These are phyloP conservation scores for Sclerotinia subarctica DNA, from an alignment of 2,329 filamentous ascomycete genomes.

Conservation along the genomic window DNA sequence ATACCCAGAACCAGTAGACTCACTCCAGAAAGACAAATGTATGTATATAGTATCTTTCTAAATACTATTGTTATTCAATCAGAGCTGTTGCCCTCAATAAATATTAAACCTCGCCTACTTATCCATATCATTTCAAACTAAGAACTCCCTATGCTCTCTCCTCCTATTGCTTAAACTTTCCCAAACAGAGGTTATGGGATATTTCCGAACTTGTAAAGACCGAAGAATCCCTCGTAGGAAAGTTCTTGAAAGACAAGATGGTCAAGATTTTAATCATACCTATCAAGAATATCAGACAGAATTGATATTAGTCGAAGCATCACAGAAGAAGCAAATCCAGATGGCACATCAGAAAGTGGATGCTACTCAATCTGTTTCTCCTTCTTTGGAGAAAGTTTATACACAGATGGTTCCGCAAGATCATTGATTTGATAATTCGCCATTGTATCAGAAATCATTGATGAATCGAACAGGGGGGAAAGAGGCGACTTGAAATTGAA, in stretches of 20 bases:
- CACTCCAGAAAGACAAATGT: not conserved
- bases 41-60: not conserved
- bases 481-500: too few relatives aligned
- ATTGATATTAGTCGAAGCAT: too few relatives aligned
- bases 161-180: not conserved
- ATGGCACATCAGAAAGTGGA: too few relatives aligned
- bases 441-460: not conserved
- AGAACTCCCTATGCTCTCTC: not conserved
- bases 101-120: not conserved
- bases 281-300: too few relatives aligned
- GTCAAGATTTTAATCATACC: too few relatives aligned
- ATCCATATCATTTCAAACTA: not conserved
- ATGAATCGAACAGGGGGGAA: too few relatives aligned
- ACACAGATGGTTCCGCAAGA: too few relatives aligned
- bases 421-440: not conserved
- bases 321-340: too few relatives aligned
- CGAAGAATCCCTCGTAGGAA: not conserved
- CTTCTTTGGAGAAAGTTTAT: too few relatives aligned
- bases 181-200: not conserved
- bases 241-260: too few relatives aligned
- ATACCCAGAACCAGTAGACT: not conserved
- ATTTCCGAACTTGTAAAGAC: not conserved
- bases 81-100: not conserved
- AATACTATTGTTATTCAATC: not conserved
- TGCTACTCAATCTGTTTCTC: too few relatives aligned